Percentiles rank a stretch among this genome's conserved stretches.
These are phyloP conservation scores for Rosa multiflora DNA, from an alignment of 306 rosid species.

Conservation along the genomic window DNA sequence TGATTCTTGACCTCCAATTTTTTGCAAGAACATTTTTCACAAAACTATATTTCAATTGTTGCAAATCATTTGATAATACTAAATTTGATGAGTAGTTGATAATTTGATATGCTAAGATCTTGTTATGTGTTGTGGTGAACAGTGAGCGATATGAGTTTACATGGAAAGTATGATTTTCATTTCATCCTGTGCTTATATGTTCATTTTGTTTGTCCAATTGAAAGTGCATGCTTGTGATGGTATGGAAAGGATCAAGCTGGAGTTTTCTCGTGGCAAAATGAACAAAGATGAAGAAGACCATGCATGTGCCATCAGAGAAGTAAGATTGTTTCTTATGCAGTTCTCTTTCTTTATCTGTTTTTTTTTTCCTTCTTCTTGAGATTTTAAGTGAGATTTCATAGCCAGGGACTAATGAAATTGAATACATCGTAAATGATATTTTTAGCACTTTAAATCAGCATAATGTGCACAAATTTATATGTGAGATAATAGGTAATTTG, in stretches of 20 bases:
- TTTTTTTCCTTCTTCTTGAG: not conserved
- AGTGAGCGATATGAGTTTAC: not conserved
- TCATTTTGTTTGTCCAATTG: conserved; percentile 31
- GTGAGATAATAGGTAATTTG: not conserved
- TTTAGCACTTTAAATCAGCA: not conserved
- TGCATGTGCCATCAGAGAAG: conserved; percentile 96
- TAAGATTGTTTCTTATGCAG: conserved; percentile 31
- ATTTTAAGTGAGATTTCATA: not conserved
- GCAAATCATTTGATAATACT: not conserved
- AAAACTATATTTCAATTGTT: not conserved
- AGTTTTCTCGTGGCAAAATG: conserved; percentile 99
- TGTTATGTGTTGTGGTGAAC: not conserved
- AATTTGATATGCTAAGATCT: not conserved
- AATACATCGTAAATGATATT: not conserved
- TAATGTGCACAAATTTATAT: not conserved
- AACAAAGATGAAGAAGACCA: conserved; percentile 97
- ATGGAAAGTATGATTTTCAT: not conserved
- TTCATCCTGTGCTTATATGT: not conserved
- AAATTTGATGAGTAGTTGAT: not conserved
- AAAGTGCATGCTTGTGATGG: conserved; percentile 94
- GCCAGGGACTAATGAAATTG: not conserved
- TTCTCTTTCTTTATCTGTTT: not conserved
- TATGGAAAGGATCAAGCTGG: conserved; percentile 99
- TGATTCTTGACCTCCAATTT: not conserved
- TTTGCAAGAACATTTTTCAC: not conserved